Conservation (phyloP, 352 stramenopile species). For the Globisporangium ultimum region DNA sequence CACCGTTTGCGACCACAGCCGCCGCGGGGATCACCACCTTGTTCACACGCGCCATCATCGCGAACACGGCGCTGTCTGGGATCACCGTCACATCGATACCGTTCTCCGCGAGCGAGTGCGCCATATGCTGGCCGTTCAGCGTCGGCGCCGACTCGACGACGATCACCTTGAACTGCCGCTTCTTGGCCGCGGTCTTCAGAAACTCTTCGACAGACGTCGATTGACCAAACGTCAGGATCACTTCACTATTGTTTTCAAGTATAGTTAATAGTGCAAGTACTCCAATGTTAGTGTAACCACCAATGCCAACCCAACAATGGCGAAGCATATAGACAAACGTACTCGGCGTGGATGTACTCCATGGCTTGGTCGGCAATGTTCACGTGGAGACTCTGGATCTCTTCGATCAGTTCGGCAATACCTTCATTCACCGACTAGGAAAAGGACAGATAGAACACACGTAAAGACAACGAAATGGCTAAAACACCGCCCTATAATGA, state of each 20-base stretch:
- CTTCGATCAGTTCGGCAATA: constrained; percentile 92
- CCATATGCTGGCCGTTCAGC: constrained; percentile 90
- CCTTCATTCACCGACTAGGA: constrained; percentile 91
- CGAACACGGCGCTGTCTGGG: constrained; percentile 95
- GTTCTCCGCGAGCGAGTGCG: constrained; percentile 84
- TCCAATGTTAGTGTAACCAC: too few relatives aligned
- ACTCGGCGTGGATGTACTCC: constrained; percentile 96
- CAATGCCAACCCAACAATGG: not conserved
- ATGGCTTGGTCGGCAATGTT: constrained; percentile 96
- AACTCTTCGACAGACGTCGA: constrained; percentile 92
- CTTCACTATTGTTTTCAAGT: constrained; percentile 57
- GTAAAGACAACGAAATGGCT: not conserved
- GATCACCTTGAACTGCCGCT: constrained; percentile 96
- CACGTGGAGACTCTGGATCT: constrained; percentile 94
- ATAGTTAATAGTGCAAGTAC: constrained; percentile 3
- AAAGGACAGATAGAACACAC: not conserved
- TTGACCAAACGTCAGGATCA: constrained; percentile 95
- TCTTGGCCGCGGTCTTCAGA: constrained; percentile 85
- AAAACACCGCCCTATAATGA: not conserved
- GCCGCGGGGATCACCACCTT: constrained; percentile 96
- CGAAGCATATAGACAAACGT: constrained; percentile 16
- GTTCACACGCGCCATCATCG: constrained; percentile 98
- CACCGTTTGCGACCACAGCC: constrained; percentile 96
- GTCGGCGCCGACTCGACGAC: constrained; percentile 92
- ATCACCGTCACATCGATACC: constrained; percentile 96